phyloP scores from a whole-genome alignment of 768 basidiomycete species.

The Lanmaoa pseudosensibilis region DNA sequence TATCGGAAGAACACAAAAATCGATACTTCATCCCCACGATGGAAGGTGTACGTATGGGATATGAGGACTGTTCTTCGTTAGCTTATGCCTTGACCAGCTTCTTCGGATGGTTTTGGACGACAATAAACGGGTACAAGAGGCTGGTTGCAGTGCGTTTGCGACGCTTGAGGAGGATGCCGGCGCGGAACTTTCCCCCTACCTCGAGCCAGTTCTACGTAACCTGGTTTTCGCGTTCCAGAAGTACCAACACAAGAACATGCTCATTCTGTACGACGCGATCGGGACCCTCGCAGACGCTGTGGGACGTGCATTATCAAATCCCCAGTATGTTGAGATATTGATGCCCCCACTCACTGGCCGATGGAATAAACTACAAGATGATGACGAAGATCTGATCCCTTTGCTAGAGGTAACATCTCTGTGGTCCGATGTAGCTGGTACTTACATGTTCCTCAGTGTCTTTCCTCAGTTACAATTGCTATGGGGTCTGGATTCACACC shows the following conservation, averaged over 20 bases:
- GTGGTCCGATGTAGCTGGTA: conserved; percentile 1
- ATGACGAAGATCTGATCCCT: conserved; percentile 91
- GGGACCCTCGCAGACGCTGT: conserved; percentile 98
- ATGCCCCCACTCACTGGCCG: conserved; percentile 92
- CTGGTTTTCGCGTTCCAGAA: conserved; percentile 95
- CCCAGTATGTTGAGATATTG: conserved; percentile 86
- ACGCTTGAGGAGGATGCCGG: conserved; percentile 98
- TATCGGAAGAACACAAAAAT: conserved; percentile 84
- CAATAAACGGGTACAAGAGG: conserved; percentile 99
- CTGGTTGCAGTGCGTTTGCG: conserved; percentile 97
- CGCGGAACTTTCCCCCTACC: conserved; percentile 82
- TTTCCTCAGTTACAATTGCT: conserved; percentile 96
- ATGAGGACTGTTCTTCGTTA: conserved; percentile 13
- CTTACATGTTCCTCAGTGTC: conserved; percentile 58
- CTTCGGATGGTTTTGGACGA: conserved; percentile 96
- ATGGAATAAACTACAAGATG: conserved; percentile 89
- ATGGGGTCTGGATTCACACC: conserved; percentile 87
- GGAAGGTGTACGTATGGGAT: conserved; percentile 76
- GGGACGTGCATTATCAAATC: conserved; percentile 81
- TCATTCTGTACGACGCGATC: conserved; percentile 98
- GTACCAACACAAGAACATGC: conserved; percentile 99
- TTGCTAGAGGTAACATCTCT: conserved; percentile 76
- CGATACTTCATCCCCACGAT: conserved; percentile 95
- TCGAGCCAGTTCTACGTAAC: conserved; percentile 93
- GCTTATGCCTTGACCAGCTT: conserved; percentile 52